These are phyloP conservation scores for Serendipita sp. DNA, from an alignment of 768 basidiomycete species.

Conservation along the genomic window DNA sequence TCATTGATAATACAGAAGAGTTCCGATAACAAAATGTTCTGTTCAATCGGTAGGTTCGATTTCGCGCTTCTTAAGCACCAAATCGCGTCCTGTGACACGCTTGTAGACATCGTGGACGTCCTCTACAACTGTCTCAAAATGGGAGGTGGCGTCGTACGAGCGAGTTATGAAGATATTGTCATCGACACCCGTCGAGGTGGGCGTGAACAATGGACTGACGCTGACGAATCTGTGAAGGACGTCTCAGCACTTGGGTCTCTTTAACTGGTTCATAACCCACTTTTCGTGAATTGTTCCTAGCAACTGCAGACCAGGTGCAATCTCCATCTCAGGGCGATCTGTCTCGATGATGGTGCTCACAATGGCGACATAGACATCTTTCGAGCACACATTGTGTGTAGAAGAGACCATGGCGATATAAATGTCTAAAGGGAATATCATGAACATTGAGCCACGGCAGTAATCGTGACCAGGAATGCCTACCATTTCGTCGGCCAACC, in stretches of 20 bases:
- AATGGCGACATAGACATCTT: constrained; percentile 89
- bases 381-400: constrained; percentile 93
- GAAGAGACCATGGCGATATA: constrained; percentile 96
- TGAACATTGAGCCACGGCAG: constrained; percentile 4
- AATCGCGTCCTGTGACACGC: constrained; percentile 57
- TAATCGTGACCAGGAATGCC: constrained; percentile 17
- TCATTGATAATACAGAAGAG: not conserved
- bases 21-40: not conserved
- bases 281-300: constrained; percentile 89
- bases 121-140: constrained; percentile 97
- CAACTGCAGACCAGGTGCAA: constrained; percentile 78
- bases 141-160: constrained; percentile 95
- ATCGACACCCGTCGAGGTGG: constrained; percentile 58
- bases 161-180: constrained; percentile 96
- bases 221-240: constrained; percentile 57
- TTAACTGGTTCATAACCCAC: constrained; percentile 28
- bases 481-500: constrained; percentile 80
- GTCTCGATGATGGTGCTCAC: constrained; percentile 99
- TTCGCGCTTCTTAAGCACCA: constrained; percentile 81
- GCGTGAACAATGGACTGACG: constrained; percentile 75
- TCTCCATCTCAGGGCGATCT: constrained; percentile 76
- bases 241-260: not conserved
- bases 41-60: constrained; percentile 22
- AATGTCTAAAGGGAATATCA: constrained; percentile 49
- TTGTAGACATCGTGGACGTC: constrained; percentile 96